Evolutionary conservation across 2,329 filamentous ascomycete genomes (phyloP), one percentile per base, ranked within the genome.

Genomic region (Pseudodiploospora longispora): DNA sequence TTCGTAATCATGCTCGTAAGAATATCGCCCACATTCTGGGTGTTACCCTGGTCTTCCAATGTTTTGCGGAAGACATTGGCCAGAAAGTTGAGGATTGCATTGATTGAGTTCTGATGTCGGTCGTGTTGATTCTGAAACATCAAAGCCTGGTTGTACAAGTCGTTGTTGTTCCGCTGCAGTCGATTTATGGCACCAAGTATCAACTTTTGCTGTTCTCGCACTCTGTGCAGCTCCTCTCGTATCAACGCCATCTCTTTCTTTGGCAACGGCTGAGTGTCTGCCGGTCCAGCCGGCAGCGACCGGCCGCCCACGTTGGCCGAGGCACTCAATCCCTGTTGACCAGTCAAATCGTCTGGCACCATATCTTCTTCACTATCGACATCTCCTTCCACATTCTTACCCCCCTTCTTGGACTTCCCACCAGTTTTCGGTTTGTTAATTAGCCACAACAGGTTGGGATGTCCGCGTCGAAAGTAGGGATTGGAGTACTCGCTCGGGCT

Each of bases 401-500:
- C 44, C 5, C 59, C 54, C 53, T 84, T 84, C 64, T 69, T 78
- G 46, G 62, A 67, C 52, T 71, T 80, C 66, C 71, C 75, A 9
- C 83, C 79, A 50, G 83, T 86, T 63, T 91, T 94, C 1, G 91
- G 90, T 62, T 97, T 97, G 61, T 95, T 91, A 51, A 97, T 96
- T 45, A 97, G 73, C 91, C 91, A 97, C 4, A 96, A 71, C 39
- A 98, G 71, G 62, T 96, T 94, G 4, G 90, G 90, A 53, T 95
- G 84, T 4, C 90, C 91, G 38, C 89, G 85, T 55, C 89, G 87
- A 67, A 98, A 98, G 67, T 90, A 98, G 7, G 88, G 88, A 62
- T 98, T 96, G 54, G 87, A 90, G 63, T 98, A 98, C 72, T 97
- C 93, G 74, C 90, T 97, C 0, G 93, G 93, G 47, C 89, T 95